Conservation (phyloP, 2,329 filamentous ascomycete genomes). For the Pseudogymnoascus verrucosus region DNA sequence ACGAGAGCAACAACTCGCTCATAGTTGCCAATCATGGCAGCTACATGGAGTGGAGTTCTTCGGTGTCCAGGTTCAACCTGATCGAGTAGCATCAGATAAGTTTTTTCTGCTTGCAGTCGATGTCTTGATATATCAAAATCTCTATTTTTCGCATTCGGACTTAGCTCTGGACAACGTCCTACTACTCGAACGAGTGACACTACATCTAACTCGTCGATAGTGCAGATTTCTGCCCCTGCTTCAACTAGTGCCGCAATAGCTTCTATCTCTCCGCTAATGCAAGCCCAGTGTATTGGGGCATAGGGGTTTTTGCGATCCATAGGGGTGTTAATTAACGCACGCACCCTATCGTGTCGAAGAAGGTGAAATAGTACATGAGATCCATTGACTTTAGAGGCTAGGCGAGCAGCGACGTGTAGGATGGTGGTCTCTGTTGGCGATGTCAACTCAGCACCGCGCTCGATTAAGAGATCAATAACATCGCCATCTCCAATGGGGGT, state of each 20-base stretch:
- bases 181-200: not conserved
- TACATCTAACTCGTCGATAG: not conserved
- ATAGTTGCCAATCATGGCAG: not conserved
- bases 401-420: not conserved
- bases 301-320: not conserved
- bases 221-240: not conserved
- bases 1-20: not conserved
- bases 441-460: not conserved
- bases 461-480: slow-evolving; percentile 4
- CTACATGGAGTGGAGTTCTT: not conserved
- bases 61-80: slow-evolving; percentile 3
- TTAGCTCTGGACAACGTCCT: not conserved
- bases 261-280: not conserved
- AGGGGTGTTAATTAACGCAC: not conserved
- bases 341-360: not conserved
- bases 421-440: not conserved
- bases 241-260: not conserved
- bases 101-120: not conserved
- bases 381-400: not conserved
- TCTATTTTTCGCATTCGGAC: not conserved
- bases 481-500: not conserved
- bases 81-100: not conserved
- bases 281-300: not conserved
- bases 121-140: not conserved
- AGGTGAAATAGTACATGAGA: slow-evolving; percentile 1